Conservation (phyloP, 352 stramenopile species). For the Phytophthora pseudosyringae region DNA sequence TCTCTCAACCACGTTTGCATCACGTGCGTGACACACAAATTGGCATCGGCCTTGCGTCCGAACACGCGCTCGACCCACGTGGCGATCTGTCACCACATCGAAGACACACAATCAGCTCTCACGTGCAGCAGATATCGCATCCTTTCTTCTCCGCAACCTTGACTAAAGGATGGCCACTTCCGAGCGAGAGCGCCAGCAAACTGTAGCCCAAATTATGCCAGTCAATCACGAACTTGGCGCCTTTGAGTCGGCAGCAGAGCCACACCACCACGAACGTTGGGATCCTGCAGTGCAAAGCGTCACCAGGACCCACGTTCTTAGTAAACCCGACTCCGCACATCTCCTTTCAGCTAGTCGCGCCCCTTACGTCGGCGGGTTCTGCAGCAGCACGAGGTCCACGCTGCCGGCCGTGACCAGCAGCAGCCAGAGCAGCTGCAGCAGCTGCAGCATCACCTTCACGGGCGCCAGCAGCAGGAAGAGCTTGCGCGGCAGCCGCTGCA, state of each 20-base stretch:
- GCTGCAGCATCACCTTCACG: conserved; percentile 81
- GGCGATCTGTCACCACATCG: conserved; percentile 59
- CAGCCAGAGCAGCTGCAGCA: conserved; percentile 62
- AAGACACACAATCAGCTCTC: background rate
- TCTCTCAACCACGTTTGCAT: conserved; percentile 95
- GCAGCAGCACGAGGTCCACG: conserved; percentile 95
- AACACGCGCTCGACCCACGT: conserved; percentile 90
- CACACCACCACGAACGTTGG: conserved; percentile 93
- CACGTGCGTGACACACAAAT: conserved; percentile 97
- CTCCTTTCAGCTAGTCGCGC: background rate
- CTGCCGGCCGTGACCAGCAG: conserved; percentile 49
- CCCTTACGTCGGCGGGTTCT: conserved; percentile 96
- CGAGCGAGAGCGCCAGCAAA: conserved; percentile 92
- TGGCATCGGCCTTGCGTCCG: conserved; percentile 91
- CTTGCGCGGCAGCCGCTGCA: conserved; percentile 66
- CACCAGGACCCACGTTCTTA: conserved; percentile 8
- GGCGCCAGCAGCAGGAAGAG: conserved; percentile 38
- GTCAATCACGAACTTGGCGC: conserved; percentile 96
- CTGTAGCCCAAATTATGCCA: conserved; percentile 99
- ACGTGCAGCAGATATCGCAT: background rate
- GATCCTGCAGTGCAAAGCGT: conserved; percentile 65
- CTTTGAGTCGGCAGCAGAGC: conserved; percentile 59
- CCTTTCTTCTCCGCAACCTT: conserved; percentile 45
- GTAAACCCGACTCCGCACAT: conserved; percentile 1
- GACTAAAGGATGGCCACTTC: conserved; percentile 64